phyloP scores from a whole-genome alignment of 345 rosid genomes.

The Sisymbrium irio region DNA sequence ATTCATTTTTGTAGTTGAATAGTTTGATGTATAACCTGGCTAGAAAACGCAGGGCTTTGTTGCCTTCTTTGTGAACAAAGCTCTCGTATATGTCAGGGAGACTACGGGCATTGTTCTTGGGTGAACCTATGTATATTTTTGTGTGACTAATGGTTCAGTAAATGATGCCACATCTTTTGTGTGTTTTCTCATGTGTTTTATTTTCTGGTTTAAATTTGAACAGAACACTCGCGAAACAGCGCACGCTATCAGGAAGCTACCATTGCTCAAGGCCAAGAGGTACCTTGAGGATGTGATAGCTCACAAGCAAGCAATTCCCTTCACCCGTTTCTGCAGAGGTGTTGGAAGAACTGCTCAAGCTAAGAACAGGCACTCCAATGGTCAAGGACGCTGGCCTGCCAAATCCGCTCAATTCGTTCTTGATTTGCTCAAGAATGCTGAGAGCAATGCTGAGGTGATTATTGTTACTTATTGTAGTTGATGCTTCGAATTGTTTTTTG shows the following conservation, averaged over 20 bases:
- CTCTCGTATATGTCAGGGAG: slow-evolving; percentile 38
- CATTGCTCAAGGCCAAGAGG: slow-evolving; percentile 89
- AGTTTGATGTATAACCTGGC: neutral
- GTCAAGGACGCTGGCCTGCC: slow-evolving; percentile 96
- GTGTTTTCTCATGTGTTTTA: neutral
- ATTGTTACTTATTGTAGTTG: fast-evolving
- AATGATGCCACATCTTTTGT: slow-evolving; percentile 41
- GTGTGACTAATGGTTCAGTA: slow-evolving; percentile 49
- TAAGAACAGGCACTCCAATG: slow-evolving; percentile 92
- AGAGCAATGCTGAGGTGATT: slow-evolving; percentile 89
- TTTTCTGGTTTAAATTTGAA: neutral
- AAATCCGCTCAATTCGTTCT: slow-evolving; percentile 87
- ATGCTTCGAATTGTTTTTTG: neutral
- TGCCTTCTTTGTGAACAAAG: slow-evolving; percentile 33
- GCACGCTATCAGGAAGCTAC: slow-evolving; percentile 73
- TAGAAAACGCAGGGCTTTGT: slow-evolving; percentile 38
- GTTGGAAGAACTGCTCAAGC: slow-evolving; percentile 99
- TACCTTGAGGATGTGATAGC: slow-evolving; percentile 93
- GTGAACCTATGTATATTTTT: slow-evolving; percentile 44
- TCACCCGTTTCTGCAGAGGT: slow-evolving; percentile 89
- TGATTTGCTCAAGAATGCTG: slow-evolving; percentile 91
- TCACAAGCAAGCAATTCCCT: slow-evolving; percentile 99
- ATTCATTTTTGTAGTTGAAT: neutral
- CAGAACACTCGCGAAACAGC: slow-evolving; percentile 98
- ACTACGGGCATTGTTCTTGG: slow-evolving; percentile 51